These are phyloP conservation scores for Aspergillus mulundensis DNA, from an alignment of 495 filamentous ascomycete genomes.

Conservation along the genomic window DNA sequence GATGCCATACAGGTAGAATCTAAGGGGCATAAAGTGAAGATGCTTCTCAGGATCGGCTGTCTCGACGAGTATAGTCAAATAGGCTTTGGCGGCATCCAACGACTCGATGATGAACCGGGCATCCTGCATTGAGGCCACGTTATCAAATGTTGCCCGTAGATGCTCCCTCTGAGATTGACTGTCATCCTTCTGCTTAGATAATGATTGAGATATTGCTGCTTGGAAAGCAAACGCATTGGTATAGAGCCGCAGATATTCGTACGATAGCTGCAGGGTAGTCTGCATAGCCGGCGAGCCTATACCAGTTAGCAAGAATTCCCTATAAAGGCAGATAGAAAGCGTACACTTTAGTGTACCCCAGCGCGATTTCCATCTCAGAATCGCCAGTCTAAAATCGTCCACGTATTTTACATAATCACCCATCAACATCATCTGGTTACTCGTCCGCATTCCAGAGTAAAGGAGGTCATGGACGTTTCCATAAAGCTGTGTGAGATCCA, in stretches of 20 bases:
- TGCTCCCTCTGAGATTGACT: slow-evolving; percentile 39
- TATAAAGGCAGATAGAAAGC: slow-evolving; percentile 17
- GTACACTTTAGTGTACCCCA: slow-evolving; percentile 57
- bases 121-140: slow-evolving; percentile 55
- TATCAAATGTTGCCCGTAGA: slow-evolving; percentile 43
- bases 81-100: slow-evolving; percentile 58
- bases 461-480: slow-evolving; percentile 63
- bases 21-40: slow-evolving; percentile 56
- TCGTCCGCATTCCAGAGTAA: slow-evolving; percentile 60
- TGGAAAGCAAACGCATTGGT: slow-evolving; percentile 66
- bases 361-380: slow-evolving; percentile 58
- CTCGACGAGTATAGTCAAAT: slow-evolving; percentile 53
- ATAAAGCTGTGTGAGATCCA: slow-evolving; percentile 64
- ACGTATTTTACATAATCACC: slow-evolving; percentile 65
- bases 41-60: slow-evolving; percentile 52
- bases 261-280: slow-evolving; percentile 54
- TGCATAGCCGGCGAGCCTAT: slow-evolving; percentile 54
- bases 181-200: slow-evolving; percentile 38
- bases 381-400: slow-evolving; percentile 60
- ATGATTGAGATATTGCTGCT: slow-evolving; percentile 57
- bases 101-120: slow-evolving; percentile 62
- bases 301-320: slow-evolving; percentile 12
- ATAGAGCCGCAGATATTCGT: slow-evolving; percentile 62
- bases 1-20: slow-evolving; percentile 56
- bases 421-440: slow-evolving; percentile 61